Percentiles rank a stretch among this genome's conserved stretches.
Evolutionary conservation across 2,329 filamentous ascomycete genomes (phyloP).

Genomic region (Hortaea sp.): DNA sequence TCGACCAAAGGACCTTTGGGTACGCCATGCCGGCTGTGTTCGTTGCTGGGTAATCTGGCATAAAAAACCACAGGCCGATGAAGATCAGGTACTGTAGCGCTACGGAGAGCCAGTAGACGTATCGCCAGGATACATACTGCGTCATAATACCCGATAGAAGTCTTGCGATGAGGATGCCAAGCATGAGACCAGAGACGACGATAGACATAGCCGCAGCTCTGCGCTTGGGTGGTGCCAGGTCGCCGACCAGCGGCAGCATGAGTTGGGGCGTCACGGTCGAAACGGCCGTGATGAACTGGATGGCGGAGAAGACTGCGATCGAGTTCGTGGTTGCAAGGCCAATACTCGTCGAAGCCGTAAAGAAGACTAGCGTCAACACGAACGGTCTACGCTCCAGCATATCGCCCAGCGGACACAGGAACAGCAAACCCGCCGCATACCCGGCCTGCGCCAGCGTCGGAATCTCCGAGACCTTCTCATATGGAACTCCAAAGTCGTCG

Average conservation of each 20-base stretch:
- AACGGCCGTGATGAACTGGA: conserved; percentile 66
- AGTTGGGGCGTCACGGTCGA: conserved; percentile 65
- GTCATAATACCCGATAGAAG: conserved; percentile 66
- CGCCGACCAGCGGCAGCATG: conserved; percentile 72
- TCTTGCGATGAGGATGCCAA: conserved; percentile 67
- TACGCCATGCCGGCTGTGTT: conserved; percentile 59
- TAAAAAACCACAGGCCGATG: conserved; percentile 55
- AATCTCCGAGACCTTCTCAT: conserved; percentile 57
- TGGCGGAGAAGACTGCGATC: conserved; percentile 54
- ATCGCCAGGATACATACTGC: conserved; percentile 64
- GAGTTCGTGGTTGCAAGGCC: conserved; percentile 59
- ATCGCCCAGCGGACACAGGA: conserved; percentile 69
- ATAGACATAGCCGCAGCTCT: conserved; percentile 62
- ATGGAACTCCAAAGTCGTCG: conserved; percentile 57
- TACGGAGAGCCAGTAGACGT: conserved; percentile 69
- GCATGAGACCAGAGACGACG: conserved; percentile 63
- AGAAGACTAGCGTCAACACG: conserved; percentile 51
- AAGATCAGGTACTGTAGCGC: conserved; percentile 61
- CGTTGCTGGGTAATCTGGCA: conserved; percentile 72
- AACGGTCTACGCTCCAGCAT: conserved; percentile 57
- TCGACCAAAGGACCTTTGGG: conserved; percentile 53
- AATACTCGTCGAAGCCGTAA: conserved; percentile 61
- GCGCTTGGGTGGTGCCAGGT: conserved; percentile 60
- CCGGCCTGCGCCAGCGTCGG: conserved; percentile 72
- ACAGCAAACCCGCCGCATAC: conserved; percentile 62